Evolutionary conservation across 2,329 filamentous ascomycete genomes (phyloP), one percentile per base, ranked within the genome.

Genomic region (Albophoma yamanashiensis): DNA sequence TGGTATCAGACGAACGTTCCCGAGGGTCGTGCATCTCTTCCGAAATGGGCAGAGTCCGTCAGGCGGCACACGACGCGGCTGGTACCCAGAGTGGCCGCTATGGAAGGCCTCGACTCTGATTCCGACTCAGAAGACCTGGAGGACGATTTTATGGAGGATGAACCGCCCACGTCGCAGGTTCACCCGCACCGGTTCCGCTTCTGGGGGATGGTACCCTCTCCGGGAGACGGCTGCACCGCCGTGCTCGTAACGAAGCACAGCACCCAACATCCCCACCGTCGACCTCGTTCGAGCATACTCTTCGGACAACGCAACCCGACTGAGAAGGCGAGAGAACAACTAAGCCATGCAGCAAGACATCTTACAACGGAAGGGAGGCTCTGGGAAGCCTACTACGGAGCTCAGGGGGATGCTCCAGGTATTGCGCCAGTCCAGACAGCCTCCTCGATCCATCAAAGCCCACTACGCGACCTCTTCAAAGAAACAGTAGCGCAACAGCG

Each of bases 361-460:
- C 69, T 81, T 25, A 80, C 79, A n/a, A 82, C 82, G 2, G 83
- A 86, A 67, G 82, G 77, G 0, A 71, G 73, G 43, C 73, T 81
- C 53, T 85, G 82, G 77, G 79, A 84, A 62, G 83, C 79, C 76
- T 82, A 85, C 78, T 85, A 85, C 64, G 82, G 80, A 22, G 71
- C 72, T n/a, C 80, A 79, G 0, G 71, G 74, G 0, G 72, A 75
- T 2, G 77, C 83, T 3, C 72, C 76, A 0, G 79, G 78, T 4
- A 72, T 77, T 27, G 25, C 58, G 70, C 71, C 20, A 57, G 64
- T 8, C 61, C 66, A 67, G 50, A 62, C 57, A 40, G 64, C 58
- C 2, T 34, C 53, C 4, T 61, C 58, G 34, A 57, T 61, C 4
- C 62, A 62, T 27, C 61, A 68, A 15, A 69, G 65, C 2, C 62